Conservation (phyloP, 768 basidiomycete species). For the Podaxis sp. region DNA sequence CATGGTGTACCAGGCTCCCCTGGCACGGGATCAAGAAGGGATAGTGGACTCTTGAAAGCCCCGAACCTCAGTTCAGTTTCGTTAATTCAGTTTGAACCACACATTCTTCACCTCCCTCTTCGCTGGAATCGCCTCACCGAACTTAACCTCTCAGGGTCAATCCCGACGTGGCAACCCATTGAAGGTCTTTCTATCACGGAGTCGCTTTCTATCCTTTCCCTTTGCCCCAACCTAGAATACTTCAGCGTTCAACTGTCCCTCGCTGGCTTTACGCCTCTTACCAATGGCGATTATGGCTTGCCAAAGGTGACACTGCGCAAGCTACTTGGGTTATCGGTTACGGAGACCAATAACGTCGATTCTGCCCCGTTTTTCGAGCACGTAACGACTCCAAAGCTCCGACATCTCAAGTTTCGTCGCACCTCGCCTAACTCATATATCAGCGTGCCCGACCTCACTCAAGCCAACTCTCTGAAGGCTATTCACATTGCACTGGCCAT, state of each 20-base stretch:
- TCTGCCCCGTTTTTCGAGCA: conserved; percentile 11
- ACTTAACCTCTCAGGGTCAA: conserved; percentile 13
- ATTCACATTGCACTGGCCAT: conserved; percentile 9
- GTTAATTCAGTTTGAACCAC: conserved; percentile 9
- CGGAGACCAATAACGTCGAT: conserved; percentile 11
- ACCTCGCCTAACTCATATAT: conserved; percentile 8
- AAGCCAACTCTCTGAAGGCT: background rate
- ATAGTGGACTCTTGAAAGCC: conserved; percentile 12
- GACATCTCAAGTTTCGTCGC: conserved; percentile 14
- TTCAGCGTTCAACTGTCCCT: conserved; percentile 14
- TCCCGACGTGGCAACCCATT: conserved; percentile 8
- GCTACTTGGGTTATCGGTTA: conserved; percentile 8
- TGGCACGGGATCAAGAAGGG: conserved; percentile 4
- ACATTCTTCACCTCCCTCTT: conserved; percentile 13
- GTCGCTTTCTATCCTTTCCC: conserved; percentile 6
- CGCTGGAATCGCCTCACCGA: conserved; percentile 11
- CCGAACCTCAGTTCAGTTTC: conserved; percentile 11
- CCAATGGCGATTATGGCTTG: conserved; percentile 10
- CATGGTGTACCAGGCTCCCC: conserved; percentile 12
- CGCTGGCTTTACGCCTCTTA: conserved; percentile 8
- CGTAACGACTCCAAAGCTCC: conserved; percentile 2
- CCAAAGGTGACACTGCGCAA: conserved; percentile 7
- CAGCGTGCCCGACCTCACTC: background rate
- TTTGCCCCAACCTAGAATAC: conserved; percentile 13
- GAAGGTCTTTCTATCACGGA: conserved; percentile 14